Conservation (phyloP, 78 protist genomes). For the Dictyostelium citrinum region DNA sequence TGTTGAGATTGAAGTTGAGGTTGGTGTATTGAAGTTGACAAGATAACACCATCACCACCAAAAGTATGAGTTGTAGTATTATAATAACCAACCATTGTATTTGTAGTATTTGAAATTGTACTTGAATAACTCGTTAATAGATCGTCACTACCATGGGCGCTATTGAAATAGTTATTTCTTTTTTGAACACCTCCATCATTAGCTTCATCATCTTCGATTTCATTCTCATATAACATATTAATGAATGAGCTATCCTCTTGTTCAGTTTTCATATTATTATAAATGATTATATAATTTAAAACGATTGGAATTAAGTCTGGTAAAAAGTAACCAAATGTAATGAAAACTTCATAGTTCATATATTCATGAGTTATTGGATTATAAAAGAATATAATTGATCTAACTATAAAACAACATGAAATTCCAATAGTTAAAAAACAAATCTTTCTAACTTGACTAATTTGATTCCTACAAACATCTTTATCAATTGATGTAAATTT, state of each 20-base stretch:
- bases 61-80: not conserved
- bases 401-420: slow-evolving; percentile 16
- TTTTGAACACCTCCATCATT: not conserved
- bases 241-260: slow-evolving; percentile 21
- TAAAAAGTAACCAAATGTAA: slow-evolving; percentile 60
- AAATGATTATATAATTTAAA: slow-evolving; percentile 19
- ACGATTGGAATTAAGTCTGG: slow-evolving; percentile 65
- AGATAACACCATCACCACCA: not conserved
- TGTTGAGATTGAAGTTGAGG: not conserved
- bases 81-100: not conserved
- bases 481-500: slow-evolving; percentile 41
- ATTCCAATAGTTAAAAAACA: slow-evolving; percentile 20
- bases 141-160: not conserved
- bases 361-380: slow-evolving; percentile 53
- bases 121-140: not conserved
- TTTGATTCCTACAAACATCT: slow-evolving; percentile 54
- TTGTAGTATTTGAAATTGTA: not conserved
- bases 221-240: slow-evolving; percentile 54
- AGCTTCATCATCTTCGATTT: slow-evolving; percentile 16
- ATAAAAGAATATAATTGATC: slow-evolving; percentile 44
- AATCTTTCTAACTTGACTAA: slow-evolving; percentile 36
- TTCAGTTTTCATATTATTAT: slow-evolving; percentile 47
- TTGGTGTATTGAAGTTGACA: not conserved
- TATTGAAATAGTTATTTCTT: not conserved
- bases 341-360: slow-evolving; percentile 35